Base-by-base conservation (phyloP, 306 rosid species). In the Trichosanthes cucumerina region DNA sequence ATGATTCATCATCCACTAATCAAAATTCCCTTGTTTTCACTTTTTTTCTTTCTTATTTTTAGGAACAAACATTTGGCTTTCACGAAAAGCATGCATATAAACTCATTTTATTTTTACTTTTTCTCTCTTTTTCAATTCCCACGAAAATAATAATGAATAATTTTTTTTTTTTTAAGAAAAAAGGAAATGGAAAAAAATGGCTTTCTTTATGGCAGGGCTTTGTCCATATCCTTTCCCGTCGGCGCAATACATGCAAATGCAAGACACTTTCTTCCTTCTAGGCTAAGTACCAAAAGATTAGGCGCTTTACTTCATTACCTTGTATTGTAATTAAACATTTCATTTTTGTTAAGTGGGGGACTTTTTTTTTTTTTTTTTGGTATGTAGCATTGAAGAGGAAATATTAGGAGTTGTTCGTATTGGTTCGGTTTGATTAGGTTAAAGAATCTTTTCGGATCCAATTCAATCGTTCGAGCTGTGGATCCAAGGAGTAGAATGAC, bases 221-320 rank as follows among this genome's bases (percentile, higher is more conserved):
- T 41, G 12, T n/a, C 24, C 57, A 46, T 46, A 23, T 72, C 77
- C 77, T 72, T 47, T 71, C 39, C 38, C 58, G 21, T 47, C 43
- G 77, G 77, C 77, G 58, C 77, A 47, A 72, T 70, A 70, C 49
- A 70, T 66, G 49, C 50, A 66, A 66, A 69, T 13, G 75, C 53
- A 46, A 10, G 3, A 47, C 13, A 71, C 59, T 44, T 3, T 14
- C 4, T 72, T 72, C 4, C 77, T 72, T 72, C 54, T 12, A 0
- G 10, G 46, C 62, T 28, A 74, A 74, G 78, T 52, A 50, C 78
- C 78, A 31, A 50, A 74, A 74, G 23, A 26, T 74, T 50, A 50
- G 36, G 21, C 19, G 6, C 44, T 47, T 74, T 26, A 74, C 15
- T 50, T 43, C 44, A 16, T 74, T 70, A 38, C 76, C 52, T 68